Base-by-base conservation (phyloP, 192 early-diverging fungal genomes). In the Diversispora eburnea region DNA sequence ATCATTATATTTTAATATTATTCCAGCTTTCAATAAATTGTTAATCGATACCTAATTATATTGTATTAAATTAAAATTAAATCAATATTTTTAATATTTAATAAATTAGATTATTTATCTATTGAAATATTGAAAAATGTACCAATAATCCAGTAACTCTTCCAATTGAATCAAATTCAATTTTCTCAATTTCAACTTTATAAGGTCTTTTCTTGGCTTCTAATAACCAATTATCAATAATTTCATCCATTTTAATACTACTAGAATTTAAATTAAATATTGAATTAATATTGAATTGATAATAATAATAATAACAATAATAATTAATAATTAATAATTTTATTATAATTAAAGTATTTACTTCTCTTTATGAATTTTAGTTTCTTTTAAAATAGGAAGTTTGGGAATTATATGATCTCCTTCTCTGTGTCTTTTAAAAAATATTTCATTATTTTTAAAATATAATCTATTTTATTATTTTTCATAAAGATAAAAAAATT, bases 171-270 rank as follows among this genome's bases (percentile, higher is more conserved):
- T 66, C 64, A 22, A 13, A 66, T 12, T 66, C 46, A 49, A 46
- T 47, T 49, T 66, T 66, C 12, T 49, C 45, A 33, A 66, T 49
- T 20, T 25, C 64, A 20, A 66, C 42, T 42, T 47, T 46, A 9
- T 22, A 66, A 49, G 46, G 7, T 66, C 46, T 49, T 49, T 66
- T 10, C 41, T 49, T 66, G 46, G 64, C 43, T 48, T 66, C 20
- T 15, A 20, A n/a, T 20, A 66, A 46, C 64, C 64, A 66, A 66
- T 66, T 25, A 66, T 66, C 64, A 47, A 66, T 46, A 48, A 22
- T 12, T 8, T 10, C 25, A 66, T 66, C 8, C 7, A 66, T n/a
- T 25, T 66, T 45, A 10, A 43, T 66, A 22, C 20, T 41, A 46
- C 15, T 47, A 10, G 22, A 48, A 47, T 5, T 19, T 8, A 65